Evolutionary conservation across 257 asterid species (phyloP).

Genomic region (Striga asiatica): DNA sequence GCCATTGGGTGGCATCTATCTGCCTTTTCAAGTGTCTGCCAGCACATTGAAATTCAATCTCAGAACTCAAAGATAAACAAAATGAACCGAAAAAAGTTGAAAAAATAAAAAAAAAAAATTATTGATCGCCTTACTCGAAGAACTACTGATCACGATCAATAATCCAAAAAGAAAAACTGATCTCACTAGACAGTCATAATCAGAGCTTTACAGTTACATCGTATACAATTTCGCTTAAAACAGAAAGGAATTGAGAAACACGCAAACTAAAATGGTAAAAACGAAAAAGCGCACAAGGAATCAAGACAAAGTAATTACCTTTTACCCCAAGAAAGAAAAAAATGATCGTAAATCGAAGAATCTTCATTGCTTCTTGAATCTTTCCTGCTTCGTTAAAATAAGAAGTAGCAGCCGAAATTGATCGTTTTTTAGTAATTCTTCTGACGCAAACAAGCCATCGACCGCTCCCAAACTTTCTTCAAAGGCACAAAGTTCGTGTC

Average conservation of each 20-base stretch:
- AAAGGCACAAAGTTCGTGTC: too few relatives aligned
- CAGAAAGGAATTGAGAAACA: not conserved
- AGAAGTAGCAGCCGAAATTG: too few relatives aligned
- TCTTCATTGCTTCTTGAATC: conserved; percentile 31
- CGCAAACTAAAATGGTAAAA: too few relatives aligned
- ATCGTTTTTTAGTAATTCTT: too few relatives aligned
- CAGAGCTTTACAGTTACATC: not conserved
- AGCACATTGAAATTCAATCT: not conserved
- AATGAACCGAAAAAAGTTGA: too few relatives aligned
- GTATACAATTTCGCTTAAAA: not conserved
- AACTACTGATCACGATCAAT: conserved; percentile 16
- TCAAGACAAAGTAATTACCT: conserved; percentile 31
- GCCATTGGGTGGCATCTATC: not conserved
- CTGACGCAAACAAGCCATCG: too few relatives aligned
- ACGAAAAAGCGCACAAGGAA: not conserved
- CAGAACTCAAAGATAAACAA: too few relatives aligned
- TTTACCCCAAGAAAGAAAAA: conserved; percentile 19
- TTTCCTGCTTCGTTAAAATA: too few relatives aligned
- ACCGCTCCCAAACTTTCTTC: too few relatives aligned
- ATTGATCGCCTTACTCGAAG: not conserved
- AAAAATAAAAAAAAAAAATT: too few relatives aligned
- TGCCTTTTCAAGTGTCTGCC: not conserved
- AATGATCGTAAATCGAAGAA: conserved; percentile 23
- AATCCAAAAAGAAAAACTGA: conserved; percentile 15
- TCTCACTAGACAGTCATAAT: not conserved